Conservation (phyloP, 2,329 filamentous ascomycete genomes). For the Sporothrix brunneoviolacea region DNA sequence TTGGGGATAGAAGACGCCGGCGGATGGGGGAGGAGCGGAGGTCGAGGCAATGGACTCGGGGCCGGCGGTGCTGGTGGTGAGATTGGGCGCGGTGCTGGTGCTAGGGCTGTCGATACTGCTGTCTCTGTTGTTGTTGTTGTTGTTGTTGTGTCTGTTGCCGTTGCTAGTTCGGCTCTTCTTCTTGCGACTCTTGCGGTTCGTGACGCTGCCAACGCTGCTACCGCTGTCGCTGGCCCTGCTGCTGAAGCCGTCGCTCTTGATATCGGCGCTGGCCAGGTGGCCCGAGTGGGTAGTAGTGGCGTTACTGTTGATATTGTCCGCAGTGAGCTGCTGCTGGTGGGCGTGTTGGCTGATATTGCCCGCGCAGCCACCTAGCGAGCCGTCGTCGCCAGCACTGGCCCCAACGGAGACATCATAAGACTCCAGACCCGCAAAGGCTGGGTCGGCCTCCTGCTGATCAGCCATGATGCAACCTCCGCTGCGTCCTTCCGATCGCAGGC, state of each 20-base stretch:
- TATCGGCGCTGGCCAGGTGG: not conserved
- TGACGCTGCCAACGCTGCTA: conserved; percentile 3
- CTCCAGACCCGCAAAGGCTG: conserved; percentile 18
- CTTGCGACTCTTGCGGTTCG: not conserved
- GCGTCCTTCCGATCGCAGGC: not conserved
- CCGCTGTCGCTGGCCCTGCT: conserved; percentile 7
- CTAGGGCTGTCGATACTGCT: not conserved
- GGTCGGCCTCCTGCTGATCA: conserved; percentile 15
- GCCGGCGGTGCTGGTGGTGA: conserved; percentile 23
- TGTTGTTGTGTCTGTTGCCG: not conserved
- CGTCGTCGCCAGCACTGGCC: conserved; percentile 6
- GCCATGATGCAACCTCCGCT: conserved; percentile 14
- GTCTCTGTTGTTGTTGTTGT: not conserved
- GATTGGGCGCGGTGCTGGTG: not conserved
- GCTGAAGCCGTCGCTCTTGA: conserved; percentile 3
- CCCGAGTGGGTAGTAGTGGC: not conserved
- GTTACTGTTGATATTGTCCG: not conserved
- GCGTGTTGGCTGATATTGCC: conserved; percentile 13
- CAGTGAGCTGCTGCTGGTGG: not conserved
- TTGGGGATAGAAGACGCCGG: conserved; percentile 12
- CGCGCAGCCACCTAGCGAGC: conserved; percentile 8
- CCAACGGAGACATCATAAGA: conserved; percentile 15
- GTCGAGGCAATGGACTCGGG: conserved; percentile 1
- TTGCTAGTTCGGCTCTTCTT: not conserved
- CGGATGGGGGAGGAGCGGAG: not conserved